Evolutionary conservation across 495 filamentous ascomycete species (phyloP), one percentile per base, ranked within the genome.

Genomic region (Monascus purpureus): DNA sequence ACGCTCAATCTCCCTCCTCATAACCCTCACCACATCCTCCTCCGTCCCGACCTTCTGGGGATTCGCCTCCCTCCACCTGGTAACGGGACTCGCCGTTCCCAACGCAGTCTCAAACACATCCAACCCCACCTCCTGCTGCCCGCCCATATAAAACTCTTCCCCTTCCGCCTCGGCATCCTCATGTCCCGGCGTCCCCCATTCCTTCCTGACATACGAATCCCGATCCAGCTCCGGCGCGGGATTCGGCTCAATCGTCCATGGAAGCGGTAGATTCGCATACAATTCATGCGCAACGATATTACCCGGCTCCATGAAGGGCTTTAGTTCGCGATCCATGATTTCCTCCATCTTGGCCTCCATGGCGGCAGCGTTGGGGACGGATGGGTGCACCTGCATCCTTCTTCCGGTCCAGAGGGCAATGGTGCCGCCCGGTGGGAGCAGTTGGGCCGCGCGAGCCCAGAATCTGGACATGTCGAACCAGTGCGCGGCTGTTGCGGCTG

Each of bases 401-500:
- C 36, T 42, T 29, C 28, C 48, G 3, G 47, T 46, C 72, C 70
- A 79, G 2, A 76, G 18, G 0, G 65, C 68, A 3, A 76, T 65
- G 1, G 59, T 76, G 8, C 71, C 73, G 3, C 67, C 66, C 3
- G 65, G 64, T 36, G 60, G 65, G 11, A 78, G 40, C 6, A 67
- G 51, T 13, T 53, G 47, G 0, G 65, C 69, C 0, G 68, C 70
- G 1, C 43, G 41, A 0, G 27, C 17, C 63, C 68, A 78, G 49
- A 78, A 76, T 1, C 37, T 32, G 6, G 56, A 27, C 59, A 74
- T 65, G 37, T 75, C 59, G 57, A 77, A 74, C 72, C 72, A 79
- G 40, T 77, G 73, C 6, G 67, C 68, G 0, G 69, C 60, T 17
- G 53, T 69, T 0, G 63, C 66, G 4, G 58, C 59, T 1, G 53